phyloP scores from a whole-genome alignment of 2,329 filamentous ascomycete genomes.

The Metarhizium humberi region DNA sequence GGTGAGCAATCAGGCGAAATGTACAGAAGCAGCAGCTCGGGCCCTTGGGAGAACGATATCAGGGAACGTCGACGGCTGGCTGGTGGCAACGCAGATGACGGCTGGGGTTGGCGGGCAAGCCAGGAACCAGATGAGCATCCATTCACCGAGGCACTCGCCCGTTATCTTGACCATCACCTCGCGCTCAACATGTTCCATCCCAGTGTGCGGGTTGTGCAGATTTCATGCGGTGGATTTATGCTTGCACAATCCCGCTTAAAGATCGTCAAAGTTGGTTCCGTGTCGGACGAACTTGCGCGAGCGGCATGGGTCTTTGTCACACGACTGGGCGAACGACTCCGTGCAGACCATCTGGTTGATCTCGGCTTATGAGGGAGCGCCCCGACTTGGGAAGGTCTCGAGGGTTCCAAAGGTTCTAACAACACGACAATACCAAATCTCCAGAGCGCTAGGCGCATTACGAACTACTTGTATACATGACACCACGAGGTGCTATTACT shows the following conservation, averaged over 20 bases:
- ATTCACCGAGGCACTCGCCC: conserved; percentile 40
- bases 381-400: not conserved
- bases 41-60: conserved; percentile 21
- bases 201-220: conserved; percentile 39
- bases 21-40: conserved; percentile 3
- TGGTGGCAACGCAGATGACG: conserved; percentile 38
- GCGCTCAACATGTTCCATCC: conserved; percentile 47
- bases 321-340: conserved; percentile 24
- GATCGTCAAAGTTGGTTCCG: conserved; percentile 24
- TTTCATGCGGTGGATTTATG: conserved; percentile 47
- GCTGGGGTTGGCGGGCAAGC: conserved; percentile 38
- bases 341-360: conserved; percentile 12
- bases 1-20: conserved; percentile 19
- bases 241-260: conserved; percentile 44
- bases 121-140: conserved; percentile 18
- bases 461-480: too few species aligned
- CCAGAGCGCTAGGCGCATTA: too few species aligned
- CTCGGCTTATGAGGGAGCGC: conserved; percentile 1
- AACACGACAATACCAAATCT: not conserved
- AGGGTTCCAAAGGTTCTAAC: not conserved
- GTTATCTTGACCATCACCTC: conserved; percentile 42
- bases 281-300: conserved; percentile 20
- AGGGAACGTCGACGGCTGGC: conserved; percentile 35
- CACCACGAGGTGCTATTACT: not conserved
- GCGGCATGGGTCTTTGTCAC: conserved; percentile 30